These are phyloP conservation scores for Helianthus tuberosus DNA, from an alignment of 129 eudicot genomes.

Conservation along the genomic window DNA sequence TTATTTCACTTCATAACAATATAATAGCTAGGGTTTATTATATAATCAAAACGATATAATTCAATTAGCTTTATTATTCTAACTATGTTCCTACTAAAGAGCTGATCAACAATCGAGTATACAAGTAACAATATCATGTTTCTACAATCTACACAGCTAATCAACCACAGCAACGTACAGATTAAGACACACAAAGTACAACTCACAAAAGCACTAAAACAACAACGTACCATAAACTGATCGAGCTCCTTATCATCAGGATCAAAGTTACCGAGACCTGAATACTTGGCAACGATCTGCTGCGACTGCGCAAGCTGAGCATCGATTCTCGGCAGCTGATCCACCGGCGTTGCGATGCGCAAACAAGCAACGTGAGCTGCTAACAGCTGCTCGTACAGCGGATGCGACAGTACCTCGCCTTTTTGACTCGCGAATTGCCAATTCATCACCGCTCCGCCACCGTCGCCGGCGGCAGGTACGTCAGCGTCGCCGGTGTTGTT, in stretches of 20 bases:
- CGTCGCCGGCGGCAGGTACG: constrained; percentile 1
- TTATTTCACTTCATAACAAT: no score
- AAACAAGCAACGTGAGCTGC: constrained; percentile 84
- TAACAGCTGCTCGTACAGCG: constrained; percentile 72
- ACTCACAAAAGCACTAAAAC: background rate
- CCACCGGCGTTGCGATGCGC: constrained; percentile 84
- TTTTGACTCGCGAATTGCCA: constrained; percentile 72
- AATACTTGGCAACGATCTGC: constrained; percentile 75
- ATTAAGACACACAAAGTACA: no score
- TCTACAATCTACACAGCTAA: no score
- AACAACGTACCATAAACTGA: constrained; percentile 70
- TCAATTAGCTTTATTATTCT: no score
- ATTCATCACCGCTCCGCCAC: constrained; percentile 29
- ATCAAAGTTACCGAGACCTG: constrained; percentile 36
- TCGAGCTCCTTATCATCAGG: constrained; percentile 76
- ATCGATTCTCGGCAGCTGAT: constrained; percentile 87
- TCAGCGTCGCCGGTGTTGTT: no score
- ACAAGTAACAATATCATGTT: no score
- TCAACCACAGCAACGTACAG: no score
- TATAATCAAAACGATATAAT: no score
- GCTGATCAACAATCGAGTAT: no score
- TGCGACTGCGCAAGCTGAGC: constrained; percentile 88
- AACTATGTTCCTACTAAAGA: no score
- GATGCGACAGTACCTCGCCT: constrained; percentile 69
- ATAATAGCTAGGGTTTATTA: no score